phyloP scores from a whole-genome alignment of 164 flowering plant genomes.

The Stephania japonica region DNA sequence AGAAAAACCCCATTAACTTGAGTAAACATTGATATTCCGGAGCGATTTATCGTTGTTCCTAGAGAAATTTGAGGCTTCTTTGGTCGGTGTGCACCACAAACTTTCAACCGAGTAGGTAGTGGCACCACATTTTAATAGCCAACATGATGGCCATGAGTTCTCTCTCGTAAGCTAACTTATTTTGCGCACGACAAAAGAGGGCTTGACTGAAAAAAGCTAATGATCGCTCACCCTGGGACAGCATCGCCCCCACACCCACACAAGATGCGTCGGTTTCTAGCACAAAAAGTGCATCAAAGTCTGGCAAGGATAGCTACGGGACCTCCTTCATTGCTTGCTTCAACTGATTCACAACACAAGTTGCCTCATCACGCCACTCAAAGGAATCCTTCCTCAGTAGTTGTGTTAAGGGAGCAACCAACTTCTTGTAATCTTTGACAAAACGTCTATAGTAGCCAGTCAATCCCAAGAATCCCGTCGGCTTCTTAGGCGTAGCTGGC shows the following conservation, averaged over 20 bases:
- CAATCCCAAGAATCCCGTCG: too few relatives aligned
- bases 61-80: neutral
- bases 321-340: too few relatives aligned
- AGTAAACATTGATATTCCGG: neutral
- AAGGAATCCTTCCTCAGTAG: too few relatives aligned
- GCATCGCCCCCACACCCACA: neutral
- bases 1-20: neutral
- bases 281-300: neutral
- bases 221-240: too few relatives aligned
- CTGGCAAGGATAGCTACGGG: too few relatives aligned
- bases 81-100: neutral
- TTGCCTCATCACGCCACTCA: too few relatives aligned
- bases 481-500: too few relatives aligned
- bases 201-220: conserved; percentile 2
- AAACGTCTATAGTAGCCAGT: too few relatives aligned
- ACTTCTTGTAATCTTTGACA: too few relatives aligned
- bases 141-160: neutral
- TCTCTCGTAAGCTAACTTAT: neutral
- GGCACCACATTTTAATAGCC: neutral
- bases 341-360: too few relatives aligned
- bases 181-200: neutral
- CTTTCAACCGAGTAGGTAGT: neutral
- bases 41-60: neutral
- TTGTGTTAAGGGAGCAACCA: too few relatives aligned
- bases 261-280: neutral